Evolutionary conservation across 148 eudicot genomes (phyloP).

Genomic region (Pouteria glomerata): DNA sequence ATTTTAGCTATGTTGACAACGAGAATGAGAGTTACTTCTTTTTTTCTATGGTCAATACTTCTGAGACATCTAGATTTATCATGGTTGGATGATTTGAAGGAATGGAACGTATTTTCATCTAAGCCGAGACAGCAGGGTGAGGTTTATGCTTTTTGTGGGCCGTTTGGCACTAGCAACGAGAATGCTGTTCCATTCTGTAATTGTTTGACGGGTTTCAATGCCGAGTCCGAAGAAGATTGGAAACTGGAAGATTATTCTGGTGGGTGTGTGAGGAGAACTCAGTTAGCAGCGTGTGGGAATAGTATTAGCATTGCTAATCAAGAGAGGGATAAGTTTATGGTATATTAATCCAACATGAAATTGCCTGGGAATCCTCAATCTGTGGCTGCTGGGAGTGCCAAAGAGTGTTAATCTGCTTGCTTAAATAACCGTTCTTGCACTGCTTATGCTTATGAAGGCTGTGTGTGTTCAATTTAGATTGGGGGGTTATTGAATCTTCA

Average conservation of each 20-base stretch:
- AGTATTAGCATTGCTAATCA: conserved; percentile 10
- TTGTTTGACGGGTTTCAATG: conserved; percentile 34
- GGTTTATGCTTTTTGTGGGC: too few species aligned
- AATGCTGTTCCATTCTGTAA: too few species aligned
- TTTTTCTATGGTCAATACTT: too few species aligned
- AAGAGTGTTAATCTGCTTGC: conserved; percentile 27
- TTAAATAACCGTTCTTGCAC: conserved; percentile 28
- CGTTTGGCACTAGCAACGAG: too few species aligned
- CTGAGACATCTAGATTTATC: too few species aligned
- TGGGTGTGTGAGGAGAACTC: conserved; percentile 35
- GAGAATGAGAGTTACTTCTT: too few species aligned
- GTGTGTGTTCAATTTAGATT: conserved; percentile 29
- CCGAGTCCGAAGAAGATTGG: conserved; percentile 27
- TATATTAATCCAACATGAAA: conserved; percentile 10
- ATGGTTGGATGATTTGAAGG: too few species aligned
- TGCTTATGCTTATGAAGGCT: conserved; percentile 29
- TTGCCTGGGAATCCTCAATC: conserved; percentile 21
- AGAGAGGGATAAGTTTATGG: conserved; percentile 24
- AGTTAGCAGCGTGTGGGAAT: conserved; percentile 29
- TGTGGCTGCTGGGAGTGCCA: conserved; percentile 5
- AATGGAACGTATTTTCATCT: too few species aligned
- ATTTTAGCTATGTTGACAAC: too few species aligned
- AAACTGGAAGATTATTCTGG: conserved; percentile 37
- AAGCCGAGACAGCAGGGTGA: too few species aligned
- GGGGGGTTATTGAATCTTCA: conserved; percentile 28